Evolutionary conservation across 306 rosid species (phyloP).

Genomic region (Gillenia trifoliata): DNA sequence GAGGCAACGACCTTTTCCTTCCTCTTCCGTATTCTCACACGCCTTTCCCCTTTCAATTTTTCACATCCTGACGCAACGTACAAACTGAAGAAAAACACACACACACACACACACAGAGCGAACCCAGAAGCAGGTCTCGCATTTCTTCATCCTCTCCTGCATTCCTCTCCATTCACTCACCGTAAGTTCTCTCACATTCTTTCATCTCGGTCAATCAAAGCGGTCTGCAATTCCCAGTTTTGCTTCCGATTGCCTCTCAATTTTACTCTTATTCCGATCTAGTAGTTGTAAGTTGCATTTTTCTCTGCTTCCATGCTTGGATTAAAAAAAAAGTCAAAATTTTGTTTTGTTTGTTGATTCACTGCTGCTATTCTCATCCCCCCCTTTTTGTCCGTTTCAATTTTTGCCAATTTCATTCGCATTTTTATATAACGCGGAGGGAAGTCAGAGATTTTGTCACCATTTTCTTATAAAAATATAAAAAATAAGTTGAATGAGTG

Average conservation of each 20-base stretch:
- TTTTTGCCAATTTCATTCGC: slow-evolving; percentile 9
- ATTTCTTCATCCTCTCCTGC: not conserved
- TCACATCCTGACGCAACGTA: not conserved
- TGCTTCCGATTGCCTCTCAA: not conserved
- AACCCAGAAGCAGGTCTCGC: not conserved
- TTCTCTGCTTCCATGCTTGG: not conserved
- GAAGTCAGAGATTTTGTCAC: slow-evolving; percentile 11
- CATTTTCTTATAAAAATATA: not conserved
- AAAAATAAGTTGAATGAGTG: slow-evolving; percentile 3
- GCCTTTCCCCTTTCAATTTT: not conserved
- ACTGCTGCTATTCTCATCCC: slow-evolving; percentile 2
- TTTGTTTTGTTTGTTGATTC: not conserved
- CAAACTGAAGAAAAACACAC: not conserved
- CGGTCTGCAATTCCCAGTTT: not conserved
- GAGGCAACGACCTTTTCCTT: not conserved
- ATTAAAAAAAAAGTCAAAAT: not conserved
- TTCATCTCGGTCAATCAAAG: not conserved
- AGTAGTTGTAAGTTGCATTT: not conserved
- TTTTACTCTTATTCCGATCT: not conserved
- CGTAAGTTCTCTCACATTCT: slow-evolving; percentile 7
- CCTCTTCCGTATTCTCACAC: slow-evolving; percentile 9
- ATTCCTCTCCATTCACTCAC: not conserved
- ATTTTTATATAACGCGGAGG: slow-evolving; percentile 1
- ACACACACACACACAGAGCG: not conserved
- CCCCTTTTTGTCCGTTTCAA: not conserved